Evolutionary conservation across 495 filamentous ascomycete species (phyloP), one percentile per base, ranked within the genome.

Genomic region (Penicillium salamii): DNA sequence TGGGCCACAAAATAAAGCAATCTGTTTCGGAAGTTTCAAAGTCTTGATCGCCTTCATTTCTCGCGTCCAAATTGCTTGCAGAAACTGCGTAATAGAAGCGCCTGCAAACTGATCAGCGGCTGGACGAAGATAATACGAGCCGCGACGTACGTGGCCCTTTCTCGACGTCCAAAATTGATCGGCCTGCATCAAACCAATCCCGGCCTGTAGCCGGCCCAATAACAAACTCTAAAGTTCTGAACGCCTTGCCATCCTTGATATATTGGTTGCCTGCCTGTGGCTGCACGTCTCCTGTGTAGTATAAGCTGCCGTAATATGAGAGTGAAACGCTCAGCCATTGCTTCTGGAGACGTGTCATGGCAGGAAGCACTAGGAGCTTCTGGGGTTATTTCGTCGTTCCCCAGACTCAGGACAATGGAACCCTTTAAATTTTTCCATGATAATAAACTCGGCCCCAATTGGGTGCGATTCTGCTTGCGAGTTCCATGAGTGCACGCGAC

Each of bases 1-100:
- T 38, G 61, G 65, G 24, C 68, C 65, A 53, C 57, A 70, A 41
- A 69, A 59, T 39, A 63, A 54, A 49, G 58, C 60, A 49, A 54
- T 53, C 32, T 55, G 47, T 54, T 63, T 63, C 1, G 53, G 57
- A 9, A 52, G 43, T 44, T 63, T 49, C n/a, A 61, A 34, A 40
- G 24, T 54, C 49, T 59, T 43, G 24, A 61, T 54, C 47, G 59
- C 59, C 37, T 55, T 59, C 4, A 28, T 49, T 26, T 43, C 41
- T 21, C 41, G 41, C 18, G 12, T 1, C 5, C 41, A 24, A 17
- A 43, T 7, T 21, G 41, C 41, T n/a, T 43, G 26, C 0, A 43
- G 18, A 19, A n/a, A 43, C 26, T 43, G 17, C 28, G 28, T 32
- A n/a, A 23, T 5, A 21, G 41, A 43, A 43, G 41, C 18, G 24